Evolutionary conservation across 2,329 filamentous ascomycete genomes (phyloP).

Genomic region (Cyphellophora attinorum): DNA sequence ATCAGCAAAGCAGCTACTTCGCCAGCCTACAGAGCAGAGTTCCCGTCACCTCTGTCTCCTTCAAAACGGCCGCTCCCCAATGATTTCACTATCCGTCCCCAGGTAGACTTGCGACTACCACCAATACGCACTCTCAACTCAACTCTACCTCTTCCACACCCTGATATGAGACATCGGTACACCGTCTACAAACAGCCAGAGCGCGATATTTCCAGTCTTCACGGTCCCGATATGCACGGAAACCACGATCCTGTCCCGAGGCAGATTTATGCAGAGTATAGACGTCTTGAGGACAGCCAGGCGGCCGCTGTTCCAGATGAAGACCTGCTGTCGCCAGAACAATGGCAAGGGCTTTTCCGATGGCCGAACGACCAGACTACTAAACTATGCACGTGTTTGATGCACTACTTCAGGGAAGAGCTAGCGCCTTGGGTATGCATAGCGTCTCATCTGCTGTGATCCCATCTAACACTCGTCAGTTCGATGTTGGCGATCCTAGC

Average conservation of each 20-base stretch:
- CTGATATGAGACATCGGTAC: no score
- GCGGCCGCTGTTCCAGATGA: slow-evolving; percentile 16
- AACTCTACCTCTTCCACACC: no score
- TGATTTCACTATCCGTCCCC: no score
- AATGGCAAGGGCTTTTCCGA: slow-evolving; percentile 18
- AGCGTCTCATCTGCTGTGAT: not conserved
- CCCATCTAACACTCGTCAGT: slow-evolving; percentile 5
- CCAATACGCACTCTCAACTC: no score
- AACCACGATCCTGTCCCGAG: slow-evolving; percentile 15
- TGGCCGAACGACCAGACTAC: slow-evolving; percentile 19
- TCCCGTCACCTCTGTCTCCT: no score
- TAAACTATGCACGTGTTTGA: slow-evolving; percentile 18
- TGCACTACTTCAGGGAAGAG: slow-evolving; percentile 19
- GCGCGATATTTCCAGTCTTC: no score
- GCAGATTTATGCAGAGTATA: slow-evolving; percentile 16
- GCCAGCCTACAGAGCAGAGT: no score
- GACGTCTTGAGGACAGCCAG: slow-evolving; percentile 14
- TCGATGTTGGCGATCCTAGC: slow-evolving; percentile 18
- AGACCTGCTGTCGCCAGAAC: slow-evolving; percentile 12
- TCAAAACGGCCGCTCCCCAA: no score
- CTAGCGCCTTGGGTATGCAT: slow-evolving; percentile 16
- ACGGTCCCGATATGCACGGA: no score
- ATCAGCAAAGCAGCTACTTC: no score
- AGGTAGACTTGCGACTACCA: no score
- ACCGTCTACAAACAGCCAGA: no score